A percentile compares a stretch with the other conserved stretches of the same genome.
These are phyloP conservation scores for Corymbia citriodora DNA, from an alignment of 441 rosid genomes.

Conservation along the genomic window DNA sequence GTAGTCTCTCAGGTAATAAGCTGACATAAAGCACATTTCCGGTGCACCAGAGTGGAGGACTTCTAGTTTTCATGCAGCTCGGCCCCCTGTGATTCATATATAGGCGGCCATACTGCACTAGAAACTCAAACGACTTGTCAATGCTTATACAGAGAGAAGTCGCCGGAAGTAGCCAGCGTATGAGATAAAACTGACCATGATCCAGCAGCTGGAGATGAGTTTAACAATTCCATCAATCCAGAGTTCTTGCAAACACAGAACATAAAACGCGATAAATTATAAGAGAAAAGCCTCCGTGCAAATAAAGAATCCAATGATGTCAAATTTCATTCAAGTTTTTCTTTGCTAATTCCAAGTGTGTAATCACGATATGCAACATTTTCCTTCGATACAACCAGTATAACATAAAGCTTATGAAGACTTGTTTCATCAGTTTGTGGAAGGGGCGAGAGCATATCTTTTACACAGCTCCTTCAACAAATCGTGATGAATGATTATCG, in stretches of 20 bases:
- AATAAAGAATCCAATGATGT: background rate
- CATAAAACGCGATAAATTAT: background rate
- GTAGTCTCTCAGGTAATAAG: background rate
- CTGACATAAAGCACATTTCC: background rate
- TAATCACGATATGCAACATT: background rate
- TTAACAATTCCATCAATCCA: background rate
- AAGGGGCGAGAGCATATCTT: slow-evolving; percentile 7
- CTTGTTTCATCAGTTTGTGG: slow-evolving; percentile 1
- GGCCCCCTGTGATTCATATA: background rate
- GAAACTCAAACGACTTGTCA: background rate
- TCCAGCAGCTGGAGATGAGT: background rate
- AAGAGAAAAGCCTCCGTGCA: background rate
- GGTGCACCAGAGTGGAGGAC: background rate
- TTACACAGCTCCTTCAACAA: slow-evolving; percentile 16
- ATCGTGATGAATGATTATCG: slow-evolving; percentile 6
- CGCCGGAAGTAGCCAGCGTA: background rate
- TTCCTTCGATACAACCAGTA: background rate
- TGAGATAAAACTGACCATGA: background rate
- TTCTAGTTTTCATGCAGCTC: background rate
- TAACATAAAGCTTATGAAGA: slow-evolving; percentile 1
- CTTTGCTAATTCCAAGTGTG: slow-evolving; percentile 5
- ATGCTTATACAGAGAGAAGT: background rate
- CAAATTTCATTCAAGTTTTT: slow-evolving; percentile 2
- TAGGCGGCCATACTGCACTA: background rate
- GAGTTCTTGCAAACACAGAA: background rate